A percentile compares a stretch with the other conserved stretches of the same genome.
Conservation (phyloP, 495 filamentous ascomycete species). For the Cercophora samala region DNA sequence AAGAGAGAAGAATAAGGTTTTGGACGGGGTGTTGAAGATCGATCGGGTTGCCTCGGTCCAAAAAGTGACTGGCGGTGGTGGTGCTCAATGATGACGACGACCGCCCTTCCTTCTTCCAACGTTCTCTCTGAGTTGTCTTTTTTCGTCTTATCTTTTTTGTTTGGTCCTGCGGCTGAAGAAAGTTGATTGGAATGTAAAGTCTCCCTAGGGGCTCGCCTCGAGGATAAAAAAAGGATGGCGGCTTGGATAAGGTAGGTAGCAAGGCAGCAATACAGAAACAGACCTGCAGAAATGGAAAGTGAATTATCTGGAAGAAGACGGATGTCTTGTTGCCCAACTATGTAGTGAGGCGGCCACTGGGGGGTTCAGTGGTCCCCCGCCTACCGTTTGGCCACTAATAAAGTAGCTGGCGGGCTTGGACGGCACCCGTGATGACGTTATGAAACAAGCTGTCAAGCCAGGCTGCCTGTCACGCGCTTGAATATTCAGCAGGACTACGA, state of each 20-base stretch:
- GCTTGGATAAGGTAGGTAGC: not conserved
- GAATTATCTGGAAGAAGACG: not conserved
- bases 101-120: too few species aligned
- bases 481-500: not conserved
- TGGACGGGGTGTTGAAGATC: not conserved
- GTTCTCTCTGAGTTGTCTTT: not conserved
- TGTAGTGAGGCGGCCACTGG: not conserved
- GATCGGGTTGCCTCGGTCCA: not conserved
- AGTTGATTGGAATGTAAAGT: not conserved
- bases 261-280: not conserved
- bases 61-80: not conserved
- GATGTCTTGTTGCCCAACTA: not conserved
- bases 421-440: slow-evolving; percentile 7
- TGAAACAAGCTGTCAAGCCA: slow-evolving; percentile 4
- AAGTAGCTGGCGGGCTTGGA: not conserved
- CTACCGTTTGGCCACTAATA: slow-evolving; percentile 1
- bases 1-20: not conserved
- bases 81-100: not conserved
- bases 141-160: not conserved
- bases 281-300: not conserved
- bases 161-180: not conserved
- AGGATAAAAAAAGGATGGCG: not conserved
- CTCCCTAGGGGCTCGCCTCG: not conserved
- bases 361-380: not conserved
- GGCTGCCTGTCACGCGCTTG: not conserved